Evolutionary conservation across 768 basidiomycete species (phyloP), one percentile per base, ranked within the genome.

Genomic region (Clitopilus passeckerianus): DNA sequence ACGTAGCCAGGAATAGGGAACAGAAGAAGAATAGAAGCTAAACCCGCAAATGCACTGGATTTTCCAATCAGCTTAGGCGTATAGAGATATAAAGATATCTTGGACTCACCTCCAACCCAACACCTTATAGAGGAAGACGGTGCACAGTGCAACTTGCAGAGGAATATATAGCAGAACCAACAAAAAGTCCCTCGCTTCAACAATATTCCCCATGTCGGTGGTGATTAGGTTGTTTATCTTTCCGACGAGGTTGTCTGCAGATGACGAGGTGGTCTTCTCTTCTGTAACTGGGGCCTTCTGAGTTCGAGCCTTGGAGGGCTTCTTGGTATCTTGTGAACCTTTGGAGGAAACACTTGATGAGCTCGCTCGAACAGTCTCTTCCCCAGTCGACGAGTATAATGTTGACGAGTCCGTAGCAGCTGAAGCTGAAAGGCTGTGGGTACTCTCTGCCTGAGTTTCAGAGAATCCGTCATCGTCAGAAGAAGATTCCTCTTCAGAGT

Each of bases 161-260:
- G 80, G 80, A 10, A 78, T 72, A 56, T 74, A 73, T 6, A 80
- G 52, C 9, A 76, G 43, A 57, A 64, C 63, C 62, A 75, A 53
- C 14, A 77, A 58, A 53, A 79, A 75, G 57, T 79, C 72, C 24
- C 73, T 63, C 14, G 71, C 71, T 20, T 68, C 70, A 16, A 67
- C 65, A 53, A 81, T 77, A 59, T 73, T 74, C 34, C 59, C 61
- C 60, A 79, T 52, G 70, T 93, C 90, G 1, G 86, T 85, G 7
- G 89, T 85, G 34, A 90, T 81, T 6, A 91, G 72, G 57, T 90
- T 92, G 68, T 88, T 92, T 67, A 93, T 86, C 67, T 84, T 89
- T 9, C 91, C 90, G 35, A 85, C 81, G 18, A 90, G 70, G 65
- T 87, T 86, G 8, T 72, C 73, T 10, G 71, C 67, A 52, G 71